Percentiles rank a stretch among this genome's conserved stretches.
These are phyloP conservation scores for Candida coleopterorum DNA, from an alignment of 805 yeast genomes.

Conservation along the genomic window DNA sequence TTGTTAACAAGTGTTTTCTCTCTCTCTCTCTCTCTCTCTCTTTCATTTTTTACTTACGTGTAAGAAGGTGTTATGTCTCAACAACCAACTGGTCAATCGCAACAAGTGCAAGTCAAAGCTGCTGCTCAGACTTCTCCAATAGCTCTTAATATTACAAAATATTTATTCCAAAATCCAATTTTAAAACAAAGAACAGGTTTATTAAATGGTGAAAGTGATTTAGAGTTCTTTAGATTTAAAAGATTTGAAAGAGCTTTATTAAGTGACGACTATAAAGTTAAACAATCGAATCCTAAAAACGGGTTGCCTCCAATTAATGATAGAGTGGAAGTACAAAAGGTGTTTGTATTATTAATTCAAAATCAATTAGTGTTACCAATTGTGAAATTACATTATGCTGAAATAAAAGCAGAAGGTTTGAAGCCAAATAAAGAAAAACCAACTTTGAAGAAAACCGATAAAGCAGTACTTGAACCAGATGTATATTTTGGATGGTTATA, in stretches of 20 bases:
- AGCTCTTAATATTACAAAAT: constrained; percentile 67
- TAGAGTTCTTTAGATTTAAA: constrained; percentile 83
- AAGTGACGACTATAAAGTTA: constrained; percentile 62
- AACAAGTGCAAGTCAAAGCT: constrained; percentile 12
- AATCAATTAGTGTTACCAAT: constrained; percentile 74
- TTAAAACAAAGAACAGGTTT: constrained; percentile 81
- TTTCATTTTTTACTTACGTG: no score
- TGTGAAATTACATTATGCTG: constrained; percentile 63
- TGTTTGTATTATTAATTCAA: constrained; percentile 65
- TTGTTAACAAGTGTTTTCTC: background rate
- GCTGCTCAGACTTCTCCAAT: constrained; percentile 36
- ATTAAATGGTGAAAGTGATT: constrained; percentile 59
- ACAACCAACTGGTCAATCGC: constrained; percentile 1
- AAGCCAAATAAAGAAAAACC: constrained; percentile 62
- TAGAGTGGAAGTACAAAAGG: constrained; percentile 54
- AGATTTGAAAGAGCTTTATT: constrained; percentile 75
- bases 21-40: background rate
- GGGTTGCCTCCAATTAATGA: constrained; percentile 40
- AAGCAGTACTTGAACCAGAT: constrained; percentile 58
- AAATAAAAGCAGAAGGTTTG: constrained; percentile 58
- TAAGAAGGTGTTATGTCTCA: no score
- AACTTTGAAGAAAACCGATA: constrained; percentile 48
- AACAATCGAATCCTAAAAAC: constrained; percentile 42
- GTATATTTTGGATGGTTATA: constrained; percentile 83
- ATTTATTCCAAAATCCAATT: constrained; percentile 56